Base-by-base conservation (phyloP, 441 rosid genomes). In the Jatropha multifida region DNA sequence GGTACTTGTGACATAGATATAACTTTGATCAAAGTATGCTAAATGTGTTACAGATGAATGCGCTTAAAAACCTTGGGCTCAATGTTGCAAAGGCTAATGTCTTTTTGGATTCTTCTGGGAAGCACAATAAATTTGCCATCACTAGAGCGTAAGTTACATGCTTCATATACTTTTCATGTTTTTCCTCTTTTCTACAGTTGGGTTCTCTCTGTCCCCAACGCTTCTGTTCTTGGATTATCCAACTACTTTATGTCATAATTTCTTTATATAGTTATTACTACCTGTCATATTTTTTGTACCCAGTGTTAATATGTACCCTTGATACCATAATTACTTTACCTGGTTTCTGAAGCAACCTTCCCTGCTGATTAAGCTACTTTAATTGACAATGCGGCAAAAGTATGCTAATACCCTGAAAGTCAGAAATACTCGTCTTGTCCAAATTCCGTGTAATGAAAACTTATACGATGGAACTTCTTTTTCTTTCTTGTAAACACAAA, bases 11-110 rank as follows among this genome's bases (percentile, higher is more conserved):
- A 77, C 23, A 42, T 42, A 26, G 69, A 49, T 55, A 37, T 38
- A 27, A 52, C 72, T 76, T 71, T 62, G 74, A 68, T 67, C 52
- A 42, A 76, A 73, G 10, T 61, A 55, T 61, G 69, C 65, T 60
- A 74, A 79, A 67, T 75, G 84, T 76, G 69, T 48, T 82, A 63
- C 89, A 95, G 98, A 95, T 95, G 98, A 90, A 80, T 76, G 93
- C 99, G 2, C 88, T 95, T 20, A 95, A 90, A 68, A 93, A 90
- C 89, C 96, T 95, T 65, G 98, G 98, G 27, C 83, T 93, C 74
- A 95, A 93, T 90, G 99, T 95, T 40, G 88, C 87, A 59, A 95
- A 93, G 88, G 99, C 97, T 64, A 90, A 87, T 83, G 99, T 95
- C 75, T 90, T 75, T 86, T 83, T 95, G 61, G 99, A 95, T 84